Evolutionary conservation across 2,329 filamentous ascomycete species (phyloP), one percentile per base, ranked within the genome.

Genomic region (Xylaria sp.): DNA sequence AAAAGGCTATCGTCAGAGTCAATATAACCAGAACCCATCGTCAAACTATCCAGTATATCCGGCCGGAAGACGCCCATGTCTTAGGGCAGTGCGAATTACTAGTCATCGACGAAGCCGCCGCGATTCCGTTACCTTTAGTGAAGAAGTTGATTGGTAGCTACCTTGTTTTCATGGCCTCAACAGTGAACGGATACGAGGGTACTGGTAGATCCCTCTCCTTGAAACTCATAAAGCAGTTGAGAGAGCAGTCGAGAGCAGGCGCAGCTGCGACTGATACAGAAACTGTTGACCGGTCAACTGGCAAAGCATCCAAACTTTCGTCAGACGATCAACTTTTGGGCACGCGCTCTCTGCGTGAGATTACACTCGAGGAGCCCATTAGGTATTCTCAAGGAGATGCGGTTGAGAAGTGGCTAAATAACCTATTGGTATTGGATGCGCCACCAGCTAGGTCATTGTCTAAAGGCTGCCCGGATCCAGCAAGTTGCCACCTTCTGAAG

Each of bases 101-200:
- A 11, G 94, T 99, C 8, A 98, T 99, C 67, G 95, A 99, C 77
- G 95, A 99, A 78, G 95, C 95, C 15, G 95, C 95, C 12, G 96
- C 96, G 1, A 99, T 99, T 66, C 95, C 96, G 12, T 79, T 99
- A 11, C 95, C 95, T 0, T 81, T 98, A 2, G 95, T 99, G 7
- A 86, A 90, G 70, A 97, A 97, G 78, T 83, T 99, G 42, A 94
- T 99, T 87, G 95, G 95, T 0, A 94, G 94, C 14, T 99, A 99
- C 77, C 83, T 99, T 38, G 93, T 98, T 8, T 99, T 99, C 78
- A 98, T 99, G 95, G 93, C 96, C 0, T 99, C 95, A 0, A 99
- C 95, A 1, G 97, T 99, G 80, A 98, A 98, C 74, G 95, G 95
- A 61, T 99, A 99, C 75, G 95, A 99, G 80, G 95, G 95, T 60